Conservation (phyloP, 306 rosid species). For the Oxytropis ochrocephala region DNA sequence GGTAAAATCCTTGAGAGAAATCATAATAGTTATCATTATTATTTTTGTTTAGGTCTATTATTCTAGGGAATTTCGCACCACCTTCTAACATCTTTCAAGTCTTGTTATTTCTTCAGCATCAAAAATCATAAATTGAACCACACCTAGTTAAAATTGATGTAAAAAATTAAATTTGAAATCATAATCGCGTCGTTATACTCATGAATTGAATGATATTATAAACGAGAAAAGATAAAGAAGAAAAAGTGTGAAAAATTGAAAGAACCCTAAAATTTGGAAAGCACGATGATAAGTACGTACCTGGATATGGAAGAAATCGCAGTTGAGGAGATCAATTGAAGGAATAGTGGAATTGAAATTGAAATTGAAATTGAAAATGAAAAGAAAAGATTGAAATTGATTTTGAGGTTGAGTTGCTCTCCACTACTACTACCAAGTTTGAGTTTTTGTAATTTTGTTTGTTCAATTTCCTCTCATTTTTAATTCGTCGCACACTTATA, state of each 20-base stretch:
- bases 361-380: too few species aligned
- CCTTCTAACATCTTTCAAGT: conserved; percentile 64
- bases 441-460: too few species aligned
- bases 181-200: not conserved
- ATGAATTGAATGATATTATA: not conserved
- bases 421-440: too few species aligned
- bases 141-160: not conserved
- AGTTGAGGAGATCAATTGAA: not conserved
- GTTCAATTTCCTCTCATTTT: too few species aligned
- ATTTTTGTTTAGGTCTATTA: conserved; percentile 49
- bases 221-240: not conserved
- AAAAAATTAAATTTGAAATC: not conserved
- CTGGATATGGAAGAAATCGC: not conserved
- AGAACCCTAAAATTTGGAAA: not conserved
- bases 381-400: too few species aligned
- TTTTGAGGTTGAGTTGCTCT: not conserved
- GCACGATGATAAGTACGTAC: not conserved
- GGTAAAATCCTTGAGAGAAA: conserved; percentile 76
- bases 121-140: conserved; percentile 20
- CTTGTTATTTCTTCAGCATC: conserved; percentile 48
- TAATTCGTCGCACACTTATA: too few species aligned
- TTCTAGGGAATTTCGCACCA: conserved; percentile 57
- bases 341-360: not conserved
- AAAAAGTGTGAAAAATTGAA: not conserved
- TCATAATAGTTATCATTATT: conserved; percentile 51